Evolutionary conservation across 2,329 filamentous ascomycete genomes (phyloP), one percentile per base, ranked within the genome.

Genomic region (Sclerotinia spermophila): DNA sequence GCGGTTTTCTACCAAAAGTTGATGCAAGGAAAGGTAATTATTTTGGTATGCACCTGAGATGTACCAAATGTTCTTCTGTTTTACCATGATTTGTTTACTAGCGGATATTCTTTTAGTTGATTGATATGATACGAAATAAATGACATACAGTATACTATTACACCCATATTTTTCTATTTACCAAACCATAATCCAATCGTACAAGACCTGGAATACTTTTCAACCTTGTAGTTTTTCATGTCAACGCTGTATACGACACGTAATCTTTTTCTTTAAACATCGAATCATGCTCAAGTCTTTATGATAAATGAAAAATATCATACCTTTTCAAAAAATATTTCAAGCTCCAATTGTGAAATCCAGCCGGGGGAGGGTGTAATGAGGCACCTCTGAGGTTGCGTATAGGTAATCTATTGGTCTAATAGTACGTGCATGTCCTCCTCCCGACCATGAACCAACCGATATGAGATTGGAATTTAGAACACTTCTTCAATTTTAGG

Each of bases 91-190:
- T 19, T 65, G 44, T 65, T 65, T 65, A 53, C 33, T 53, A 53
- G 62, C n/a, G 62, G 35, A 65, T 53, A 5, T 19, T 27, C 27
- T 53, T 40, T 40, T 27, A n/a, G 33, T 30, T 53, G 62, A 40
- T 40, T 33, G 45, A 65, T 53, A 40, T 40, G 62, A 53, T 65
- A 38, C 44, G 45, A 53, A 11, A 53, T 65, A 65, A 65, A 65
- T 65, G 62, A 64, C 4, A 48, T 64, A 38, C 13, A 35, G 10
- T 53, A 65, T 53, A 40, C 7, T 42, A 27, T n/a, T 38, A 38
- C 24, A 7, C 21, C 5, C 33, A n/a, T 6, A 10, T 15, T 38
- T 38, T 40, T 3, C 15, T 27, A 51, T 15, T 11, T 27, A 51
- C 48, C 48, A 51, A 7, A 15, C 2, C 17, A 27, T 11, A 51